Evolutionary conservation across 2,329 filamentous ascomycete genomes (phyloP).

Genomic region (Alternaria gaisen): DNA sequence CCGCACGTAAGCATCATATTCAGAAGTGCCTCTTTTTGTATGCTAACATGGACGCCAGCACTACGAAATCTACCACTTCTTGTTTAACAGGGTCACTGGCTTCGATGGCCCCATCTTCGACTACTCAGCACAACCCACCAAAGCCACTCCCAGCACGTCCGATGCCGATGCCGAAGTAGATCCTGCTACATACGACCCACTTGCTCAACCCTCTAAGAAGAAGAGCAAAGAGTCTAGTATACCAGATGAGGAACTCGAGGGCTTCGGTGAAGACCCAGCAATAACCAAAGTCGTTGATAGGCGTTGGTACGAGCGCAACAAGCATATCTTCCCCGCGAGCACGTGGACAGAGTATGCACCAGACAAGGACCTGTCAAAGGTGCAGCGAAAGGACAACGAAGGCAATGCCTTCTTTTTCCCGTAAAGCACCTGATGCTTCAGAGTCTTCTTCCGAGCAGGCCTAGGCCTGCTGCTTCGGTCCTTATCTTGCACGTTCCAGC

Average conservation of each 20-base stretch:
- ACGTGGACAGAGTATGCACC: conserved; percentile 96
- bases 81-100: conserved; percentile 83
- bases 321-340: conserved; percentile 97
- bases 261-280: conserved; percentile 77
- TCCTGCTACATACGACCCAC: conserved; percentile 51
- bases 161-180: conserved; percentile 31
- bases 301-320: conserved; percentile 96
- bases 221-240: conserved; percentile 45
- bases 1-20: conserved; percentile 73
- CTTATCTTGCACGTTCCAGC: background rate
- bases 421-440: conserved; percentile 19
- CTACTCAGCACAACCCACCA: conserved; percentile 66
- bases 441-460: background rate
- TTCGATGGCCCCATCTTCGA: conserved; percentile 82
- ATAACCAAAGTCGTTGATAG: conserved; percentile 94
- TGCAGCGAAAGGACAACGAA: conserved; percentile 81
- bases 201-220: conserved; percentile 49
- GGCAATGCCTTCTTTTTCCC: conserved; percentile 88
- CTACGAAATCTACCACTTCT: conserved; percentile 96
- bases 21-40: background rate
- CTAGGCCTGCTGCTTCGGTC: background rate
- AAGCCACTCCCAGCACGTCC: conserved; percentile 47
- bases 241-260: conserved; percentile 69
- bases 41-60: conserved; percentile 66
- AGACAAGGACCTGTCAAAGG: conserved; percentile 81